Evolutionary conservation across 139 green algal genomes (phyloP), one percentile per base, ranked within the genome.

Genomic region (Haematococcus sp.): DNA sequence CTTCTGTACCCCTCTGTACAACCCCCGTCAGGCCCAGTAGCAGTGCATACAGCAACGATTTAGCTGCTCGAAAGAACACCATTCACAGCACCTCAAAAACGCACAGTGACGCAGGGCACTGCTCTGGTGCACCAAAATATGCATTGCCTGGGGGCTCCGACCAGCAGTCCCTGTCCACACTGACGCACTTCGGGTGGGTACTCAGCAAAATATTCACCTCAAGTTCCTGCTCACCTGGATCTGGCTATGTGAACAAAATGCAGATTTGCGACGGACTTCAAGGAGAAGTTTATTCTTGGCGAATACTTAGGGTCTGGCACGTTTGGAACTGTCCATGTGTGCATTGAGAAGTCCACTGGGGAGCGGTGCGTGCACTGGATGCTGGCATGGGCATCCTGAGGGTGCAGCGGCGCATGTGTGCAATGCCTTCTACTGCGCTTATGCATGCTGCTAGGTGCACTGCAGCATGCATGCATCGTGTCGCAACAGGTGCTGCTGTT

Each of bases 251-350:
- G 7, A 66, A 15, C n/a, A 7, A 4, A 66, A 15, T 25, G n/a
- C 73, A 81, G 76, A 19, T 81, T 82, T 68, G 70, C 76, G 0
- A 70, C 66, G 20, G 63, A 74, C 31, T 82, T 82, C 27, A n/a
- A 71, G 3, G 31, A 75, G 23, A 30, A 46, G 2, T 82, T 71
- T 32, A 66, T 11, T 2, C 1, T 82, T 23, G 64, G 44, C 0
- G 31, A 54, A 0, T 32, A 30, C 1, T 27, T 82, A 5, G 76
- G 76, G 5, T 17, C 23, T 31, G 76, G 76, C 31, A 78, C 33
- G 17, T 82, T 82, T 35, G 76, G 76, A 30, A 75, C 44, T 0
- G 76, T 82, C 28, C 44, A 77, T 23, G 30, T 82, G 0, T 63
- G 54, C 32, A 71, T 31, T 19, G 55, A 82, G n/a, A 67, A 46